These are phyloP conservation scores for Isatis lusitanica DNA, from an alignment of 441 rosid genomes.

Conservation along the genomic window DNA sequence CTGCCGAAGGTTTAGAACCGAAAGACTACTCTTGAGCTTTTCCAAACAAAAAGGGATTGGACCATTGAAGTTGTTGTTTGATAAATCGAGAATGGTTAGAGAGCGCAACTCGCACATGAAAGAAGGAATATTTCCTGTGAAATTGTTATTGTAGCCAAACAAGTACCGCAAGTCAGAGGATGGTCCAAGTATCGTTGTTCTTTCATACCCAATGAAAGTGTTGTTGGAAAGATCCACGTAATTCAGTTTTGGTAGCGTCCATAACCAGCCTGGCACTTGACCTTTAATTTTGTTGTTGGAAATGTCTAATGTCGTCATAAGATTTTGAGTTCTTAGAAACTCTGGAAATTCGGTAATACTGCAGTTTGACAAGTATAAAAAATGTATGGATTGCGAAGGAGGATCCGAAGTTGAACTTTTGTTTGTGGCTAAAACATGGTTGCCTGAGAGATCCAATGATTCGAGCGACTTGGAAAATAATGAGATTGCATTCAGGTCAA, in stretches of 20 bases:
- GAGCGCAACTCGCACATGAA: constrained; percentile 36
- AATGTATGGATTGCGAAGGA: no score
- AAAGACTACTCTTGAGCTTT: no score
- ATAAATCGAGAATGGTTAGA: no score
- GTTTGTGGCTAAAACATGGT: not conserved
- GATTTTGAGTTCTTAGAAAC: not conserved
- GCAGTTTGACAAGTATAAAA: constrained; percentile 38
- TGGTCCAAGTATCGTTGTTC: not conserved
- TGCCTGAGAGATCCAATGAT: not conserved
- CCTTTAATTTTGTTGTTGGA: constrained; percentile 46
- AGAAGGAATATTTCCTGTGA: constrained; percentile 38
- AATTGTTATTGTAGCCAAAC: constrained; percentile 34
- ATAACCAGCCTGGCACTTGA: constrained; percentile 45
- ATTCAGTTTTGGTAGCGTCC: not conserved
- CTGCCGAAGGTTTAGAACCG: no score
- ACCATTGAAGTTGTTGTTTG: no score
- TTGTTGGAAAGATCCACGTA: constrained; percentile 48
- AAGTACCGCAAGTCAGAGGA: constrained; percentile 3
- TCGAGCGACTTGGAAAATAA: not conserved
- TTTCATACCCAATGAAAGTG: not conserved
- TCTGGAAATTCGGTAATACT: constrained; percentile 34
- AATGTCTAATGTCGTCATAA: constrained; percentile 38
- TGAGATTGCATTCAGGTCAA: not conserved
- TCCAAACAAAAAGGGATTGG: no score
- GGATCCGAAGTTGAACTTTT: not conserved